These are phyloP conservation scores for Pyrus hybrid DNA, from an alignment of 331 rosid genomes.

Conservation along the genomic window DNA sequence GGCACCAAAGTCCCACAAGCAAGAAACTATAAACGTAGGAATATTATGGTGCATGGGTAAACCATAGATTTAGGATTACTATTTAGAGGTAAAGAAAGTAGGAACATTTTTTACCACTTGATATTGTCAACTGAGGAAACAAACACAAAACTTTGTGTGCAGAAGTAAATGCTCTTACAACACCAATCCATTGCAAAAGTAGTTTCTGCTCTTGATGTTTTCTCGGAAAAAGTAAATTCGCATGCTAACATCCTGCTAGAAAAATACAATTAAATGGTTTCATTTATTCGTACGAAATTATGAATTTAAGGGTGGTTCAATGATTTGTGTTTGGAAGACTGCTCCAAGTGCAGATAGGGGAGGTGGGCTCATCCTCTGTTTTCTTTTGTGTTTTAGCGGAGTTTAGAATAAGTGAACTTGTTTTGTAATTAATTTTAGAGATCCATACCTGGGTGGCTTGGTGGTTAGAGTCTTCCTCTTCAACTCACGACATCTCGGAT, in stretches of 20 bases:
- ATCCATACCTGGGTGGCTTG: too few species aligned
- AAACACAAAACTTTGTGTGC: not conserved
- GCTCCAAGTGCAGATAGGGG: not conserved
- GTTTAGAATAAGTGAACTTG: too few species aligned
- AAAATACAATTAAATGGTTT: too few species aligned
- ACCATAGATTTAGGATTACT: not conserved
- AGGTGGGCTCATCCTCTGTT: not conserved
- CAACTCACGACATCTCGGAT: not conserved
- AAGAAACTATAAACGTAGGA: not conserved
- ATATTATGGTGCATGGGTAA: not conserved
- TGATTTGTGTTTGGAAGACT: not conserved
- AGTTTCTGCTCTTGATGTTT: too few species aligned
- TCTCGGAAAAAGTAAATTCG: not conserved
- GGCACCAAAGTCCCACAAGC: not conserved
- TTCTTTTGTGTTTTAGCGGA: not conserved
- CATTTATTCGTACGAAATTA: not conserved
- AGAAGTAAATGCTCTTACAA: not conserved
- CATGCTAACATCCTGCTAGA: not conserved
- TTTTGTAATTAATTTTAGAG: too few species aligned
- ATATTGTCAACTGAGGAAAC: not conserved
- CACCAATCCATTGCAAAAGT: not conserved
- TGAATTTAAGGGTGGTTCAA: not conserved
- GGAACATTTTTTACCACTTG: not conserved
- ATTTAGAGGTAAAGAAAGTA: not conserved
- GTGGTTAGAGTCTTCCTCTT: not conserved